Evolutionary conservation across 106 monocot species (phyloP).

Genomic region (Dioscorea alata): DNA sequence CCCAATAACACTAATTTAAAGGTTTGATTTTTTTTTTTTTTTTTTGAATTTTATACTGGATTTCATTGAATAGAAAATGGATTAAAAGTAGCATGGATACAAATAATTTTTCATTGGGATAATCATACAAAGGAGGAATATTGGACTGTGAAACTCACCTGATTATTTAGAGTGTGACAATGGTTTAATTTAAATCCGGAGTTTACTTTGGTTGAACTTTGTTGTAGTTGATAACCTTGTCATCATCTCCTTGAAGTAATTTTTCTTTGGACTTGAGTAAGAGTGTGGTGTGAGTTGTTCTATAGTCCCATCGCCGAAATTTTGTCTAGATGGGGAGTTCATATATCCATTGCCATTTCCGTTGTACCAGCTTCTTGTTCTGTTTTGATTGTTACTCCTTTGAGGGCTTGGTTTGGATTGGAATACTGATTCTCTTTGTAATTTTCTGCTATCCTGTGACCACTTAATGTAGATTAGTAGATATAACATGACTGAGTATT

Average conservation of each 20-base stretch:
- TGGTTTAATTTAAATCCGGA: too few species aligned
- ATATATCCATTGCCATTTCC: slow-evolving; percentile 43
- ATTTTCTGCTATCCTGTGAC: slow-evolving; percentile 72
- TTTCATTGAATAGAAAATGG: too few species aligned
- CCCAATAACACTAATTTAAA: background rate
- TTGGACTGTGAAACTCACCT: too few species aligned
- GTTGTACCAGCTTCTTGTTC: slow-evolving; percentile 29
- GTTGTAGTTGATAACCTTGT: slow-evolving; percentile 40
- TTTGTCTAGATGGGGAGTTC: slow-evolving; percentile 41
- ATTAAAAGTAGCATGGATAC: too few species aligned
- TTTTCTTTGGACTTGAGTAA: slow-evolving; percentile 48
- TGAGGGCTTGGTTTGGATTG: slow-evolving; percentile 70
- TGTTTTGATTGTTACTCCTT: slow-evolving; percentile 38
- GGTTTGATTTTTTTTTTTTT: slow-evolving; percentile 2
- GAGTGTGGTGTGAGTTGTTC: slow-evolving; percentile 78
- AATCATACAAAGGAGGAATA: too few species aligned
- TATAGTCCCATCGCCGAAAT: slow-evolving; percentile 49
- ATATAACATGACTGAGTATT: background rate
- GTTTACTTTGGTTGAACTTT: slow-evolving; percentile 34
- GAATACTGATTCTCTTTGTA: slow-evolving; percentile 59
- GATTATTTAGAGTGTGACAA: too few species aligned
- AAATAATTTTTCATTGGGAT: too few species aligned
- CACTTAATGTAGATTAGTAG: background rate
- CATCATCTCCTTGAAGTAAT: slow-evolving; percentile 47
- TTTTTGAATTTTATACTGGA: background rate